Percentiles rank a stretch among this genome's conserved stretches.
Conservation (phyloP, 108 stramenopile genomes). For the Schizochytrium sp. region DNA sequence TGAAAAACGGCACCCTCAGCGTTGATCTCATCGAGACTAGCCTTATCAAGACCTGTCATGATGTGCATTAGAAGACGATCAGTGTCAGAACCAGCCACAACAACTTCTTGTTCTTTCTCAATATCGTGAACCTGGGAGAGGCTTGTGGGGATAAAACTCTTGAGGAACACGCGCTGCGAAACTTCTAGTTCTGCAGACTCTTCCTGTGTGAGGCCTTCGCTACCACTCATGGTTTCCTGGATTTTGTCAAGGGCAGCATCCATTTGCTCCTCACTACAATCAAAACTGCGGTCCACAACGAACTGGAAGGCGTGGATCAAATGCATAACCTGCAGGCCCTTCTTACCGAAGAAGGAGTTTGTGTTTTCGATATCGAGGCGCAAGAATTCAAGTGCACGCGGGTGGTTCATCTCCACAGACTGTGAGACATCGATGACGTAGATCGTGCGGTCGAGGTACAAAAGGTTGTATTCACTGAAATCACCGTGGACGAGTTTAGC, state of each 20-base stretch:
- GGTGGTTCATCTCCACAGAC: slow-evolving; percentile 95
- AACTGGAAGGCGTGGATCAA: slow-evolving; percentile 68
- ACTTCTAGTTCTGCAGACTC: not conserved
- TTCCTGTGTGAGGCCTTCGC: not conserved
- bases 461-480: slow-evolving; percentile 91
- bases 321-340: slow-evolving; percentile 73
- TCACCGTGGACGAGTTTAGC: slow-evolving; percentile 90
- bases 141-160: slow-evolving; percentile 33
- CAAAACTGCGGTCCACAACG: slow-evolving; percentile 65
- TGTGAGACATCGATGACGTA: slow-evolving; percentile 98
- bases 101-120: not conserved
- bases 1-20: not conserved
- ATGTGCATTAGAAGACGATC: not conserved
- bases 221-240: not conserved
- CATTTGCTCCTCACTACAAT: slow-evolving; percentile 62
- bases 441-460: slow-evolving; percentile 90
- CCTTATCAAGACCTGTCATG: not conserved
- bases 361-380: slow-evolving; percentile 94
- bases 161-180: slow-evolving; percentile 10
- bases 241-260: not conserved
- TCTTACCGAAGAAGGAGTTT: slow-evolving; percentile 92
- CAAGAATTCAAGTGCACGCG: slow-evolving; percentile 93
- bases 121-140: slow-evolving; percentile 32
- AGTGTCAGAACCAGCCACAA: not conserved
- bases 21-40: not conserved